phyloP scores from a whole-genome alignment of 169 alveolate species.

The Eimeria sp. region DNA sequence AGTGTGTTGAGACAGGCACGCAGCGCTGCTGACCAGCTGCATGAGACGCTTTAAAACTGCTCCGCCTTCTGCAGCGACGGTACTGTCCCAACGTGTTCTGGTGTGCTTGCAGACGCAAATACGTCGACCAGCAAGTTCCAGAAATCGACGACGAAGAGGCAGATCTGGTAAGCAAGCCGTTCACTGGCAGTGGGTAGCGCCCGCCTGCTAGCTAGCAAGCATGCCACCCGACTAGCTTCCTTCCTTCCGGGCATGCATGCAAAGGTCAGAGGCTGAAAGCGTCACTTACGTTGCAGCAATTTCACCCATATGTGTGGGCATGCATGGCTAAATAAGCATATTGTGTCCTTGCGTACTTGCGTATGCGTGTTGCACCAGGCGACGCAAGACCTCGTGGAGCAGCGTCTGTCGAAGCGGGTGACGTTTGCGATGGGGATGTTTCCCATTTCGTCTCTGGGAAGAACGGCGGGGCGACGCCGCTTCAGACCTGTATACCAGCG shows the following conservation, averaged over 20 bases:
- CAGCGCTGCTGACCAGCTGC: not conserved
- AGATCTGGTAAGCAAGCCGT: constrained; percentile 81
- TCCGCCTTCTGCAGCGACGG: no score
- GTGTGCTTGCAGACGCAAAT: constrained; percentile 83
- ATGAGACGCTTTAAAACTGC: not conserved
- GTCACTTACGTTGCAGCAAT: no score
- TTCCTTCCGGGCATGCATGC: not conserved
- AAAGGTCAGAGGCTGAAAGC: no score
- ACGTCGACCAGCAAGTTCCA: constrained; percentile 89
- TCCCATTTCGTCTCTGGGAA: constrained; percentile 87
- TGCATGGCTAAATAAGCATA: not conserved
- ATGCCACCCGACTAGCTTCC: not conserved
- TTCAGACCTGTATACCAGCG: constrained; percentile 87
- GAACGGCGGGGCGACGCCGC: constrained; percentile 88
- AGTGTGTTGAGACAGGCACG: no score
- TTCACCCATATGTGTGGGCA: not conserved
- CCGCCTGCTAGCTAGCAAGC: not conserved
- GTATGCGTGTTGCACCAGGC: constrained; percentile 60
- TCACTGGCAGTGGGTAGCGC: not conserved
- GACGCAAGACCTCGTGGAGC: constrained; percentile 87
- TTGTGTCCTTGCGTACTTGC: not conserved
- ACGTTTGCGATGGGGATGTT: constrained; percentile 89
- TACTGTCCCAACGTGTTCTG: not conserved
- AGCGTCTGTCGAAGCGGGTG: constrained; percentile 88
- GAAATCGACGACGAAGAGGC: constrained; percentile 87